Evolutionary conservation across 768 basidiomycete genomes (phyloP), one percentile per base, ranked within the genome.

Genomic region (Mycena albidolilacea): DNA sequence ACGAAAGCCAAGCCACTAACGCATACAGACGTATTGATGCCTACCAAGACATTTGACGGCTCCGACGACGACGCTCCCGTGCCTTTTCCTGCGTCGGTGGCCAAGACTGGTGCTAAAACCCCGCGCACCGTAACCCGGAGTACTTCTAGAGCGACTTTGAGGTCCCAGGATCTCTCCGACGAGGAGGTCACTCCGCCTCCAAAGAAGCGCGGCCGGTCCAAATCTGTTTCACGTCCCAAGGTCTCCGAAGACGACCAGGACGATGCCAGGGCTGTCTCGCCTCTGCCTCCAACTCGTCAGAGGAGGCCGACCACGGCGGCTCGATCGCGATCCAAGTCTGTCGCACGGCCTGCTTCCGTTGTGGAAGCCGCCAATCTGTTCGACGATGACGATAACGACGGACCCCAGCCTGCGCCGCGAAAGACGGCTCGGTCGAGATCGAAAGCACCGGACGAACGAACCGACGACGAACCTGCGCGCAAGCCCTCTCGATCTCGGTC

Each of bases 31-130:
- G 62, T 81, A n/a, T 50, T 84, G 38, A 75, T 84, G 71, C 83
- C 85, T 11, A 84, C 82, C 10, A 86, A 86, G 78, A 84, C 80
- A 5, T 78, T 84, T 57, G 87, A 87, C 68, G 85, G 84, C 55
- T 77, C 75, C 64, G 80, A 86, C 68, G 79, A 80, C 58, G 77
- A 80, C 66, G 59, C 77, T 71, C 70, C 38, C 70, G 74, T 52
- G 46, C 77, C 46, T 75, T 61, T 77, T 72, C 65, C 67, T 72
- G 75, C 10, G 23, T 54, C 52, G 7, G 52, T 54, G 52, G 23
- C 52, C 21, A 54, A 15, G 62, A 76, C 41, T 37, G 77, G 78
- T 7, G 70, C 77, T 37, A 78, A 78, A 69, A 78, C 78, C 2
- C 76, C 78, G 75, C 75, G 58, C 78, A 83, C 66, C 75, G 41